Evolutionary conservation across 2,329 filamentous ascomycete genomes (phyloP).

Genomic region (Fonsecaea nubica): DNA sequence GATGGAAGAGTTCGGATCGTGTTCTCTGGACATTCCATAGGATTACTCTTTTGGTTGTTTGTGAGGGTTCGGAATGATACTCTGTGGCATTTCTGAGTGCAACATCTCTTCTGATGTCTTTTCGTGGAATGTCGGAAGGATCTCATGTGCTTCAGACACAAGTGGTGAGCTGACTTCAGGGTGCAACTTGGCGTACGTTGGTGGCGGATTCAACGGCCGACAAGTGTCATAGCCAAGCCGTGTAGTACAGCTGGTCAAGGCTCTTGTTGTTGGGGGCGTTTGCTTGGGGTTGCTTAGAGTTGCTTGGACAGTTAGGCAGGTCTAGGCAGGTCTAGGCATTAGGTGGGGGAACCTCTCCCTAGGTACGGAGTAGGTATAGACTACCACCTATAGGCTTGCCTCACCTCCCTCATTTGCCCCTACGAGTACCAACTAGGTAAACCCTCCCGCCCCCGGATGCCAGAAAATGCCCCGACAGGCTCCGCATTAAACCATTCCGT

Average conservation of each 20-base stretch:
- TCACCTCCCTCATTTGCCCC: neutral
- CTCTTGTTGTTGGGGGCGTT: neutral
- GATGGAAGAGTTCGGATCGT: constrained; percentile 11
- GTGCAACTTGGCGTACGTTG: constrained; percentile 3
- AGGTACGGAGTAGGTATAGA: too few species aligned
- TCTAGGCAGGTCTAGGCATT: neutral
- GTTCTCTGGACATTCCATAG: constrained; percentile 18
- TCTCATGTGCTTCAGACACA: neutral
- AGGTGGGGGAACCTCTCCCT: neutral
- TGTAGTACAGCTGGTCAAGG: neutral
- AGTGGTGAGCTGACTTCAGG: neutral
- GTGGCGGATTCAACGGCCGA: neutral
- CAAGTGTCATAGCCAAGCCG: neutral
- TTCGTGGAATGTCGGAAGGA: neutral
- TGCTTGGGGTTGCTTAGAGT: constrained; percentile 2
- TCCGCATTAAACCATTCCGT: neutral
- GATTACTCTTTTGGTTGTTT: constrained; percentile 11
- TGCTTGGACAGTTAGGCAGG: neutral
- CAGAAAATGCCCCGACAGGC: neutral
- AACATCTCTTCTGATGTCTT: neutral
- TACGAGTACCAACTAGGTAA: too few species aligned
- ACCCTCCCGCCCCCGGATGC: neutral
- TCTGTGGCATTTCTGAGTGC: constrained; percentile 1
- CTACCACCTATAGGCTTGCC: neutral
- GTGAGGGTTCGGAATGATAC: constrained; percentile 1